Evolutionary conservation across 306 rosid species (phyloP), one percentile per base, ranked within the genome.

Genomic region (Quercus bicolor): DNA sequence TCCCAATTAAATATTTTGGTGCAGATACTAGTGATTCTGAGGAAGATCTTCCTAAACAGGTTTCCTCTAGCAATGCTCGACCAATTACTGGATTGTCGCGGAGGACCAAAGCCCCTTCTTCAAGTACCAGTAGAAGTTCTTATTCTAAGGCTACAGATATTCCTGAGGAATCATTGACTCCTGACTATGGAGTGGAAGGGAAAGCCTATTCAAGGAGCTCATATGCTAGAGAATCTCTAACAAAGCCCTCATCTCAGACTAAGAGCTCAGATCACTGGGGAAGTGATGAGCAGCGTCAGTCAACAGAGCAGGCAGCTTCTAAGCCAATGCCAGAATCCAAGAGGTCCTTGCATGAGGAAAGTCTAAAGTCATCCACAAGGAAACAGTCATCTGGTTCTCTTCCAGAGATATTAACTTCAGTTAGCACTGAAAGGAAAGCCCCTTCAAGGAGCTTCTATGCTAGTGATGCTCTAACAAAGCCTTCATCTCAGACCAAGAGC

Each of bases 51-150:
- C 87, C 84, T 33, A 84, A 51, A 81, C 88, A 76, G 82, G 81
- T 71, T 64, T 71, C 86, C 80, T 75, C 69, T 19, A 78, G 76
- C 53, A 73, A 75, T 59, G 68, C 83, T 11, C 85, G 74, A 54
- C 94, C 80, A 71, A 84, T 70, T 68, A 4, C 84, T 80, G 90
- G 82, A 76, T 20, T 85, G 52, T 90, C 99, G 68, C 81, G 87
- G 78, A 91, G 99, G 79, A 90, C 93, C 40, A 84, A 81, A 29
- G 75, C 81, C 13, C 62, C 89, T 80, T 56, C 96, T 78, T 13
- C 83, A 65, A 86, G 74, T 74, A 72, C 86, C 48, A 87, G 79
- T 57, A 64, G 75, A 72, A 79, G 78, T 78, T 72, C 78, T 53
- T 70, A 74, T 77, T 52, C 81, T 16, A 85, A 75, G 66, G 72